A percentile compares a stretch with the other conserved stretches of the same genome.
Conservation (phyloP, 2,329 filamentous ascomycete genomes). For the Pezicula radicicola region DNA sequence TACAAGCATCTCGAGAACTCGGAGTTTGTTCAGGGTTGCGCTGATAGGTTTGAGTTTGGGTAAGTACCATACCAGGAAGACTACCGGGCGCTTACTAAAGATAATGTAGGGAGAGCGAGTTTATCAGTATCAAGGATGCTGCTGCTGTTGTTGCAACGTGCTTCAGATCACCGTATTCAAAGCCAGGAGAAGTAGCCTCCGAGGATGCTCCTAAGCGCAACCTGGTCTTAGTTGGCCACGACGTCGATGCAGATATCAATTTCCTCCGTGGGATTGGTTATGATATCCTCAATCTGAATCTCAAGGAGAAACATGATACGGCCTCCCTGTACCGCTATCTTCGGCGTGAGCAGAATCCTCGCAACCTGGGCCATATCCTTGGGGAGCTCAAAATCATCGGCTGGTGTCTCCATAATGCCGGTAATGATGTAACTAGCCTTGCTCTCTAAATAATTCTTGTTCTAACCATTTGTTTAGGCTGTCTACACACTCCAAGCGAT, state of each 20-base stretch:
- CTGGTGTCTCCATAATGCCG: conserved; percentile 76
- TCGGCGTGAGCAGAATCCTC: conserved; percentile 47
- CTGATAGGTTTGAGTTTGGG: conserved; percentile 74
- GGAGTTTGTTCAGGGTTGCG: conserved; percentile 68
- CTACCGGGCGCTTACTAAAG: not conserved
- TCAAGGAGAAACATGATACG: conserved; percentile 71
- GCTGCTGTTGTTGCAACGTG: conserved; percentile 45
- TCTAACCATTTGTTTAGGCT: too few species aligned
- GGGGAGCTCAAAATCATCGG: conserved; percentile 58
- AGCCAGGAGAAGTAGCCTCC: conserved; percentile 1
- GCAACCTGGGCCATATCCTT: conserved; percentile 60
- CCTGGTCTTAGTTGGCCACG: conserved; percentile 79
- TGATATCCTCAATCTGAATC: conserved; percentile 50
- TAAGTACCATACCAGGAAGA: conserved; percentile 34
- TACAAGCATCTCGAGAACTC: conserved; percentile 63
- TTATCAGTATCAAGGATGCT: conserved; percentile 43
- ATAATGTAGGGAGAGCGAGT: conserved; percentile 46
- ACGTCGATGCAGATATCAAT: conserved; percentile 61
- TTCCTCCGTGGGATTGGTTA: conserved; percentile 67
- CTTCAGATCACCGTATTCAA: conserved; percentile 55
- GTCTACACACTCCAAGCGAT: conserved; percentile 74
- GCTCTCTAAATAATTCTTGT: too few species aligned
- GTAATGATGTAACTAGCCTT: conserved; percentile 78
- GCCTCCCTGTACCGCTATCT: conserved; percentile 65
- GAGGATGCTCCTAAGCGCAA: conserved; percentile 38